Evolutionary conservation across 2,329 filamentous ascomycete genomes (phyloP).

Genomic region (Colletotrichum chlorophyti): DNA sequence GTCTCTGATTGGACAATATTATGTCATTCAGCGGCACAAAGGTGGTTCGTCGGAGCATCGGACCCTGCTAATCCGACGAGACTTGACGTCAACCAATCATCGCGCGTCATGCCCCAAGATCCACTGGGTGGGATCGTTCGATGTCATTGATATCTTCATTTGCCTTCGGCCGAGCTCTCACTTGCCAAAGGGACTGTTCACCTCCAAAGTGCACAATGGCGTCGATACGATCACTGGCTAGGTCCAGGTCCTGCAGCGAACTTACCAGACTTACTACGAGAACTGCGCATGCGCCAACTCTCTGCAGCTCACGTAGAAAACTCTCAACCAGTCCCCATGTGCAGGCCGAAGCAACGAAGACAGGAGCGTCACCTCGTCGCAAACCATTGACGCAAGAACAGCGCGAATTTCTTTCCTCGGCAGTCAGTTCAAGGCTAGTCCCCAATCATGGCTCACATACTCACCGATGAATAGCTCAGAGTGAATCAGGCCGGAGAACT

Average conservation of each 20-base stretch:
- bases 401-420: constrained; percentile 76
- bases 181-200: neutral
- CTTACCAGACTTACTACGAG: neutral
- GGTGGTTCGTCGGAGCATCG: constrained; percentile 12
- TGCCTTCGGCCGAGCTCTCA: constrained; percentile 8
- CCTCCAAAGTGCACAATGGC: constrained; percentile 17
- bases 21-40: constrained; percentile 27
- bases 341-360: constrained; percentile 15
- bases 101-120: neutral
- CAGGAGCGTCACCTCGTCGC: constrained; percentile 37
- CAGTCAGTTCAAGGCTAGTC: constrained; percentile 52
- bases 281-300: constrained; percentile 1
- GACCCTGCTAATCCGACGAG: constrained; percentile 16
- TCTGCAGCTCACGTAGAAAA: constrained; percentile 5
- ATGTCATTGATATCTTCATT: constrained; percentile 24
- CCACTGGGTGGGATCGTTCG: constrained; percentile 18
- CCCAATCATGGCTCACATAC: neutral
- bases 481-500: constrained; percentile 98
- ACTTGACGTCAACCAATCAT: constrained; percentile 22
- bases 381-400: constrained; percentile 74
- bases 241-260: constrained; percentile 3
- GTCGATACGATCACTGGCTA: constrained; percentile 2
- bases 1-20: constrained; percentile 28
- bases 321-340: constrained; percentile 13
- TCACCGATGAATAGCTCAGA: constrained; percentile 65